Evolutionary conservation across 495 filamentous ascomycete species (phyloP).

Genomic region (Penicillium crystallinum): DNA sequence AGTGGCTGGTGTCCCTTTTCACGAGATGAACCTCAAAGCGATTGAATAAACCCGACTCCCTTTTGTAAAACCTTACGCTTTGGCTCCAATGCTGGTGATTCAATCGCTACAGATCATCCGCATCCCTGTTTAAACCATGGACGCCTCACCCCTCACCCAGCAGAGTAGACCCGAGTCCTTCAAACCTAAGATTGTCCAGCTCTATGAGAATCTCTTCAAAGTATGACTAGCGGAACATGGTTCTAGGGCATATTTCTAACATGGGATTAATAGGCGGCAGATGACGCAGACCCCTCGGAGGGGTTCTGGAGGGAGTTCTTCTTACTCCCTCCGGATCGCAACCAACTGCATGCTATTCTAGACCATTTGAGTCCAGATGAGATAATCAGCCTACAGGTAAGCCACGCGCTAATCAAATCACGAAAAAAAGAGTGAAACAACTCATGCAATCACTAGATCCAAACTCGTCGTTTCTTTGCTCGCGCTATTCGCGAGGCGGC

Average conservation of each 20-base stretch:
- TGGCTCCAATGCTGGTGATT: constrained; percentile 9
- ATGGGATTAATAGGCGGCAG: constrained; percentile 26
- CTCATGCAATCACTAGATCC: constrained; percentile 39
- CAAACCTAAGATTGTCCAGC: constrained; percentile 84
- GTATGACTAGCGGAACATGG: constrained; percentile 40
- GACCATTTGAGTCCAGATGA: constrained; percentile 65
- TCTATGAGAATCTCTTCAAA: constrained; percentile 85
- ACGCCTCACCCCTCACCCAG: constrained; percentile 87
- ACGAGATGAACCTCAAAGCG: constrained; percentile 8
- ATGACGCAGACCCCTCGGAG: constrained; percentile 65
- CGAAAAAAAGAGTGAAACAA: not conserved
- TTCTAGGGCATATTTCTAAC: not conserved
- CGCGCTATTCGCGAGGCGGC: constrained; percentile 66
- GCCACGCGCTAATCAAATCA: not conserved
- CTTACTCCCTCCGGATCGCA: constrained; percentile 70
- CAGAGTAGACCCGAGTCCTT: constrained; percentile 87
- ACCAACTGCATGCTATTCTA: constrained; percentile 60
- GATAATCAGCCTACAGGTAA: constrained; percentile 65
- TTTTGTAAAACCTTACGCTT: not conserved
- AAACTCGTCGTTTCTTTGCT: constrained; percentile 74
- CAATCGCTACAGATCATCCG: constrained; percentile 11
- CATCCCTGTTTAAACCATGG: constrained; percentile 50
- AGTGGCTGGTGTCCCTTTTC: constrained; percentile 24
- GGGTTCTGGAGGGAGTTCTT: constrained; percentile 98
- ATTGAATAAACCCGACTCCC: constrained; percentile 8